Evolutionary conservation across 1,284 basidiomycete species (phyloP).

Genomic region (Hortiboletus rubellus): DNA sequence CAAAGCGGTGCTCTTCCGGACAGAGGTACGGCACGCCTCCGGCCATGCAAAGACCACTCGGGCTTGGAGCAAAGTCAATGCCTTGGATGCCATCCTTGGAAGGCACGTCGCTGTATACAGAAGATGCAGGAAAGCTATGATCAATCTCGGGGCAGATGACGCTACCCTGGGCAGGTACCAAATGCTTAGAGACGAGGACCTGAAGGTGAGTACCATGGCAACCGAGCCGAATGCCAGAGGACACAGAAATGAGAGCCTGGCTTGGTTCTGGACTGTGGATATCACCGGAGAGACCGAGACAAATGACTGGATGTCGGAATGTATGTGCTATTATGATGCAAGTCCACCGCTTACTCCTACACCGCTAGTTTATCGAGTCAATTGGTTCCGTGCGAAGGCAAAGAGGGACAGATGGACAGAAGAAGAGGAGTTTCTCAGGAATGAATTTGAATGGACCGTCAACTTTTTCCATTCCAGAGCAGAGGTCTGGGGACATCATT

Average conservation of each 20-base stretch:
- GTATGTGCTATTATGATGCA: not conserved
- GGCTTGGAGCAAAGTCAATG: not conserved
- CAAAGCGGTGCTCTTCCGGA: not conserved
- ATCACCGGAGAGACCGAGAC: not conserved
- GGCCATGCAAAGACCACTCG: not conserved
- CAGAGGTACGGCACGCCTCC: not conserved
- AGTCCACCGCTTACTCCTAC: no score
- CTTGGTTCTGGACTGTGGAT: slow-evolving; percentile 4
- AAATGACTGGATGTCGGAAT: not conserved
- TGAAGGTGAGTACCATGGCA: not conserved
- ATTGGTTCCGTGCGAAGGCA: no score
- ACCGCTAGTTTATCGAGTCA: no score
- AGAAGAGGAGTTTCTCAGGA: no score
- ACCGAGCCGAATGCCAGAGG: no score
- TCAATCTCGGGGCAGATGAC: not conserved
- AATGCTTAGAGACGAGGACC: not conserved
- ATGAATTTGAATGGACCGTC: no score
- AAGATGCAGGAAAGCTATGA: not conserved
- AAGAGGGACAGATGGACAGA: no score
- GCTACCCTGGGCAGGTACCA: not conserved
- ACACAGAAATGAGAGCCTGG: not conserved
- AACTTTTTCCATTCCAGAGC: not conserved
- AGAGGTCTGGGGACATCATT: no score
- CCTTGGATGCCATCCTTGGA: not conserved
- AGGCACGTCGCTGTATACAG: not conserved